Evolutionary conservation across 495 filamentous ascomycete genomes (phyloP), one percentile per base, ranked within the genome.

Genomic region (Xylaria scruposa): DNA sequence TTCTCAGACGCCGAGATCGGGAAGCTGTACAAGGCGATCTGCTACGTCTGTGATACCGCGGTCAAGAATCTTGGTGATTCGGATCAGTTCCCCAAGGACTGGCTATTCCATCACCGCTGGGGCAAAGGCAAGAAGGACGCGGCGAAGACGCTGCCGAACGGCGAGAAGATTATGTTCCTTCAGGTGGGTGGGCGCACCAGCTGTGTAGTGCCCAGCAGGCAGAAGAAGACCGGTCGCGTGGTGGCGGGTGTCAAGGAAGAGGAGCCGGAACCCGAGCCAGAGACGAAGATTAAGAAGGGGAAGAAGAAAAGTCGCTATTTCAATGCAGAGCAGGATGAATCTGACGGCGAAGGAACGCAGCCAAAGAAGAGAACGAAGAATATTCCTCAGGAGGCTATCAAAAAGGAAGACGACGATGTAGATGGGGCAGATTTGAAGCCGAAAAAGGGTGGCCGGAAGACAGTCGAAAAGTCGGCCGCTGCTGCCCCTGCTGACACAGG

Each of bases 21-120:
- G 73, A 83, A 83, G 33, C 85, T 99, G 10, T 89, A 95, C 80
- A 82, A 87, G n/a, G 86, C 91, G 0, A 89, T 98, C 47, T 84
- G 90, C 67, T 89, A 92, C 68, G 91, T 99, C 47, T 97, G 94
- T 76, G 86, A 90, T 53, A 89, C 88, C 5, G 92, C 95, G 0
- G 90, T 95, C 10, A 92, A 93, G 66, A 87, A 90, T 40, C 85
- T 96, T 40, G 95, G 91, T 2, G 95, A 98, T 65, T 93, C 90
- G 1, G 89, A 90, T 24, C 85, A 91, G 77, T 97, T 98, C 75
- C 96, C 96, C 0, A 87, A 94, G 56, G 84, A 95, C 68, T 99
- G 95, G 96, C 83, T 99, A 38, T 97, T 98, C 85, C 90, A 93
- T 59, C 88, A 97, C 79, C 90, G 96, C 24, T 97, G 95, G 95